These are phyloP conservation scores for Penicillium hesseltinei DNA, from an alignment of 2,329 filamentous ascomycete genomes.

Conservation along the genomic window DNA sequence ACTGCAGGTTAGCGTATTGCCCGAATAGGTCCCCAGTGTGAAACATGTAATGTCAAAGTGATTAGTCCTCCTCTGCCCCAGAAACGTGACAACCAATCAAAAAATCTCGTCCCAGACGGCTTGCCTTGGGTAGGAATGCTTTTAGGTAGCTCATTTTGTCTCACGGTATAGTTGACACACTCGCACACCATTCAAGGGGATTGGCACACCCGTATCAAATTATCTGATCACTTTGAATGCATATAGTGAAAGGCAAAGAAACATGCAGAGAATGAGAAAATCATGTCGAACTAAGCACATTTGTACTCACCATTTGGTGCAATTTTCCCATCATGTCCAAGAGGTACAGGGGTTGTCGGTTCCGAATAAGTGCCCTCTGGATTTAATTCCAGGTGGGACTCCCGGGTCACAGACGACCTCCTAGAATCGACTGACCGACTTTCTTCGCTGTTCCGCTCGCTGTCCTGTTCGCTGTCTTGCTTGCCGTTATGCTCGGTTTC, in stretches of 20 bases:
- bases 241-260: neutral
- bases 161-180: neutral
- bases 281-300: neutral
- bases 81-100: too few relatives aligned
- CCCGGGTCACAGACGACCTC: neutral
- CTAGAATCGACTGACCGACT: neutral
- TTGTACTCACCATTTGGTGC: neutral
- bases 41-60: neutral
- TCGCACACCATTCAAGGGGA: neutral
- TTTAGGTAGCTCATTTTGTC: neutral
- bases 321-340: neutral
- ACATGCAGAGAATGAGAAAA: neutral
- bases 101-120: neutral
- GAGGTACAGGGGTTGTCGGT: neutral
- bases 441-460: neutral
- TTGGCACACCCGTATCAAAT: neutral
- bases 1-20: neutral
- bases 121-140: neutral
- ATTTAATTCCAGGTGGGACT: neutral
- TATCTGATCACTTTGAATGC: neutral
- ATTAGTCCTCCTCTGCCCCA: too few relatives aligned
- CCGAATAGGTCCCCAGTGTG: neutral
- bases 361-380: neutral
- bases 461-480: neutral
- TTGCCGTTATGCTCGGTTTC: neutral